A percentile compares a stretch with the other conserved stretches of the same genome.
phyloP scores from a whole-genome alignment of 2,329 filamentous ascomycete genomes.

The Lasiodiplodia theobromae region DNA sequence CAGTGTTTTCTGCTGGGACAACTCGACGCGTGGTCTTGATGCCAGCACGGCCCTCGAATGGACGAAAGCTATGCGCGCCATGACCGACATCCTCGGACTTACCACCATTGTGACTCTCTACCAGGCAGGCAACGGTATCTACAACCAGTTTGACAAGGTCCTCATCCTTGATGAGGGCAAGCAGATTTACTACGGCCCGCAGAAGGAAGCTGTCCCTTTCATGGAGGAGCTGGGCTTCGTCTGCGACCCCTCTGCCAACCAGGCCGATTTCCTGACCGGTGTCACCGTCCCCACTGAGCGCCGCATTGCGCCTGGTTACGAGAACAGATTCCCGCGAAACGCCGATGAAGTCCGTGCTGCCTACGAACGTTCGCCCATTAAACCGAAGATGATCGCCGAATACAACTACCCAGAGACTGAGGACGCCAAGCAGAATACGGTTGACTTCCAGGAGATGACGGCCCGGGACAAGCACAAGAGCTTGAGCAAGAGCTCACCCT shows the following conservation, averaged over 20 bases:
- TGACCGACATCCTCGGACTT: slow-evolving; percentile 78
- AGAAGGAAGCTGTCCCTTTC: slow-evolving; percentile 65
- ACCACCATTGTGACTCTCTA: slow-evolving; percentile 75
- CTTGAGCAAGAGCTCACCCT: slow-evolving; percentile 61
- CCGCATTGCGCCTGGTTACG: slow-evolving; percentile 48
- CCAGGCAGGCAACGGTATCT: slow-evolving; percentile 57
- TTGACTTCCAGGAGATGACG: slow-evolving; percentile 62
- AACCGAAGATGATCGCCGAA: slow-evolving; percentile 60
- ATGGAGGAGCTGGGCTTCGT: slow-evolving; percentile 74
- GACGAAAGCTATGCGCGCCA: slow-evolving; percentile 76
- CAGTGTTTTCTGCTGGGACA: slow-evolving; percentile 62
- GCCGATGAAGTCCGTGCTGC: slow-evolving; percentile 51
- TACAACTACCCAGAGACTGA: slow-evolving; percentile 64
- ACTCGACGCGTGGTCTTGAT: slow-evolving; percentile 80
- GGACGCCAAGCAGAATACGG: slow-evolving; percentile 47
- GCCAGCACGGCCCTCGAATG: slow-evolving; percentile 81
- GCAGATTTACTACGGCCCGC: slow-evolving; percentile 76
- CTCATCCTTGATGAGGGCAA: slow-evolving; percentile 77
- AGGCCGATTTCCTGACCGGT: slow-evolving; percentile 78
- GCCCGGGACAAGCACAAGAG: slow-evolving; percentile 62
- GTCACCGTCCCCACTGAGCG: slow-evolving; percentile 62
- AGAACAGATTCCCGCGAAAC: slow-evolving; percentile 51
- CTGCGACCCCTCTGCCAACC: slow-evolving; percentile 68
- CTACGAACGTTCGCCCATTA: slow-evolving; percentile 61
- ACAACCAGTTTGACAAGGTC: slow-evolving; percentile 74